phyloP scores from a whole-genome alignment of 2,329 filamentous ascomycete species.

The Colletotrichum lindemuthianum region DNA sequence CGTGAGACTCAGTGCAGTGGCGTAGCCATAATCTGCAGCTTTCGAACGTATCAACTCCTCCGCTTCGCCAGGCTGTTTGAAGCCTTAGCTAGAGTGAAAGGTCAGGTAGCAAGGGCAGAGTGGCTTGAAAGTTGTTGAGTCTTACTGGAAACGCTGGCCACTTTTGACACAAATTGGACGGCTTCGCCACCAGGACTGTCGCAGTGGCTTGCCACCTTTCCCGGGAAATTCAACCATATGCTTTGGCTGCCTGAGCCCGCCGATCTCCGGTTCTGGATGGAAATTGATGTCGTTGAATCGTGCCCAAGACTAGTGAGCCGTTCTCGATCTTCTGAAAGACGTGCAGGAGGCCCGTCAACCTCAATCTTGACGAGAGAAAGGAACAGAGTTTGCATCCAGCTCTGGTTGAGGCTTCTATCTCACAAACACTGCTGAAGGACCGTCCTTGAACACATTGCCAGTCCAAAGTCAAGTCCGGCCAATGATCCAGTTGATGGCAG shows the following conservation, averaged over 20 bases:
- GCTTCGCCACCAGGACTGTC: too few species aligned
- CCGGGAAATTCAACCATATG: background rate
- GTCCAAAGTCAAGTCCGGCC: background rate
- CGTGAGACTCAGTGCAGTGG: background rate
- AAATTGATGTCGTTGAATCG: background rate
- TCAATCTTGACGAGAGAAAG: fast-evolving
- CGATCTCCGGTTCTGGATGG: background rate
- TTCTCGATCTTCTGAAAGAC: background rate
- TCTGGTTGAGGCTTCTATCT: background rate
- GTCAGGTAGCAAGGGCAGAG: background rate
- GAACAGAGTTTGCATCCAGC: background rate
- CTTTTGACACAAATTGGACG: background rate
- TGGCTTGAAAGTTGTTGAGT: background rate
- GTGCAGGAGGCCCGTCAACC: fast-evolving
- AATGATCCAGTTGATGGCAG: background rate
- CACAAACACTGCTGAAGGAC: background rate
- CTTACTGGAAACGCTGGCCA: background rate
- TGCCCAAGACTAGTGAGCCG: background rate
- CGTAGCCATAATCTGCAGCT: background rate
- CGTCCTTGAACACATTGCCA: background rate
- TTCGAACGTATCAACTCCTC: background rate
- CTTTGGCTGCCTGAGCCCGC: background rate
- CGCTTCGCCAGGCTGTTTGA: background rate
- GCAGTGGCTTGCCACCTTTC: background rate
- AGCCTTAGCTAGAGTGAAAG: background rate